Percentiles rank a stretch among this genome's conserved stretches.
These are phyloP conservation scores for Sporothrix schenckii DNA, from an alignment of 2,329 filamentous ascomycete species.

Conservation along the genomic window DNA sequence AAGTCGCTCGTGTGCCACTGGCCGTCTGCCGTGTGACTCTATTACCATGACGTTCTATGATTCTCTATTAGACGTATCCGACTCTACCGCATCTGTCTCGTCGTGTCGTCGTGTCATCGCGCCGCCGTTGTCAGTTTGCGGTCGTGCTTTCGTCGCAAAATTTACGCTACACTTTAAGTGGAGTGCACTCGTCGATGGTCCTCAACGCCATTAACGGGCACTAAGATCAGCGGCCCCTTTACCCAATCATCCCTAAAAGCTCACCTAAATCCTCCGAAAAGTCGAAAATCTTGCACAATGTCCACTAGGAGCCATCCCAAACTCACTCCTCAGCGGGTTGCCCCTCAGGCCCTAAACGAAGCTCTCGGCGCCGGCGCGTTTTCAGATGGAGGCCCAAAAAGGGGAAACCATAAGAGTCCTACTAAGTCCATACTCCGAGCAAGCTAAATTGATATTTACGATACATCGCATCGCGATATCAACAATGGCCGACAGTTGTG, in stretches of 20 bases:
- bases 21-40: not conserved
- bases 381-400: not conserved
- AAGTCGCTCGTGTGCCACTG: not conserved
- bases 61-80: too few species aligned
- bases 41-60: too few species aligned
- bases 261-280: not conserved
- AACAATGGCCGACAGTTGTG: too few species aligned
- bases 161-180: conserved; percentile 16
- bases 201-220: conserved; percentile 1
- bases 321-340: conserved; percentile 2
- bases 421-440: too few species aligned
- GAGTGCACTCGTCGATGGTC: not conserved
- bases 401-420: too few species aligned
- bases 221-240: not conserved
- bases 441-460: too few species aligned
- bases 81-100: too few species aligned
- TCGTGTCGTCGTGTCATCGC: not conserved
- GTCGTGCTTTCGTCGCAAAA: not conserved
- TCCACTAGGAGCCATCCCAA: not conserved
- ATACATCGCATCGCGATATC: too few species aligned
- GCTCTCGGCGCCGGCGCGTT: conserved; percentile 15
- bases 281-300: not conserved
- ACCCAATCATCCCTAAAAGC: not conserved
- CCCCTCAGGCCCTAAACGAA: conserved; percentile 3
- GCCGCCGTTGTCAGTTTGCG: not conserved